Conservation (phyloP, 768 basidiomycete genomes). For the Cystoderma amianthinum region DNA sequence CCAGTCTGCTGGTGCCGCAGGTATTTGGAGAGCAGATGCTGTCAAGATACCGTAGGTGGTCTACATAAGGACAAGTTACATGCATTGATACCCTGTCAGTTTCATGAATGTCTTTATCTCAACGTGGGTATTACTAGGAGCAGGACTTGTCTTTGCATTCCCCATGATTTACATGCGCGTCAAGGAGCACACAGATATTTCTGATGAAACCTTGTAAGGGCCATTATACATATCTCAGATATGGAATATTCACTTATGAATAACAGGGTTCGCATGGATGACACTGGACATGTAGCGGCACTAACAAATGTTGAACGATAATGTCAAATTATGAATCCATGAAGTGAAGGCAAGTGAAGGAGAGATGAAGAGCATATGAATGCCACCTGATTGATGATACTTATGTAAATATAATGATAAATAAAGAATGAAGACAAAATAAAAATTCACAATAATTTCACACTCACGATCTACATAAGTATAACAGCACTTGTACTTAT, state of each 20-base stretch:
- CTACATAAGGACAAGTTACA: background rate
- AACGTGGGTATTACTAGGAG: constrained; percentile 66
- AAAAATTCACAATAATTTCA: no score
- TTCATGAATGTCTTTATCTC: constrained; percentile 71
- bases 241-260: background rate
- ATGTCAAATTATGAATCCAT: no score
- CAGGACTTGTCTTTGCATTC: constrained; percentile 57
- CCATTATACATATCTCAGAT: background rate
- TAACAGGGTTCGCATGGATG: constrained; percentile 34
- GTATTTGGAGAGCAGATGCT: constrained; percentile 66
- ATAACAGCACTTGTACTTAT: no score
- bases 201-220: constrained; percentile 48
- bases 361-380: no score
- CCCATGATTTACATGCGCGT: constrained; percentile 73
- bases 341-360: no score
- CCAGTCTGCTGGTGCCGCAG: constrained; percentile 73
- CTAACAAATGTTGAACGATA: no score
- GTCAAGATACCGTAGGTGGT: constrained; percentile 48
- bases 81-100: constrained; percentile 14
- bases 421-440: no score
- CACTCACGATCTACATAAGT: no score
- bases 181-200: constrained; percentile 46
- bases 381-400: no score
- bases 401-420: no score
- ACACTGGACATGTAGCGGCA: constrained; percentile 18